phyloP scores from a whole-genome alignment of 139 green algal species.

The Chlamydomonas asymmetrica region DNA sequence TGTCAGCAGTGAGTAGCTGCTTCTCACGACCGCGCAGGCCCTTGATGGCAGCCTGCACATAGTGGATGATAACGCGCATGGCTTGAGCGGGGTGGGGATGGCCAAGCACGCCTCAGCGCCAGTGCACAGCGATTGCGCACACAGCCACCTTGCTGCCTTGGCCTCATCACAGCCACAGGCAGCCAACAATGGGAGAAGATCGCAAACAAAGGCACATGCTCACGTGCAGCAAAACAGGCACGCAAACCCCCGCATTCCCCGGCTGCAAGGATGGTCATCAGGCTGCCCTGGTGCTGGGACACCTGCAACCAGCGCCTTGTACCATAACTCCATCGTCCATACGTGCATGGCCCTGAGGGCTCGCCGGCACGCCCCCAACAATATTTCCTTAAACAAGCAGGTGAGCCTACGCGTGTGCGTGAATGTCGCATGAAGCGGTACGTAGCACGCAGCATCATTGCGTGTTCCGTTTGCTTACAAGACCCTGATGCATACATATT shows the following conservation, averaged over 20 bases:
- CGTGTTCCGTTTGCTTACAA: not conserved
- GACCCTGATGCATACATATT: not conserved
- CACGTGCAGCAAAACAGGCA: no score
- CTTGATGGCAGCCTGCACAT: conserved; percentile 48
- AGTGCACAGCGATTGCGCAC: not conserved
- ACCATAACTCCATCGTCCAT: no score
- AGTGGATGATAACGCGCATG: not conserved
- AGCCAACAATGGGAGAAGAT: not conserved
- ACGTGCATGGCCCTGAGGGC: no score
- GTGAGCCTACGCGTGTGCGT: no score
- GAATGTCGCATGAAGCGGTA: not conserved
- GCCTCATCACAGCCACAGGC: not conserved
- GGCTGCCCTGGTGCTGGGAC: no score
- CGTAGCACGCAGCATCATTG: not conserved
- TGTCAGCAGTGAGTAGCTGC: conserved; percentile 63
- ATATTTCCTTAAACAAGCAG: not conserved
- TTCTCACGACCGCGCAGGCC: conserved; percentile 59
- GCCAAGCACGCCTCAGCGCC: not conserved
- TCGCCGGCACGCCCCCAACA: no score
- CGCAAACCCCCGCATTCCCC: no score
- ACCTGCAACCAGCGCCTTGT: no score
- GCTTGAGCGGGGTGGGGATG: not conserved
- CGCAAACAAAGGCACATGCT: no score
- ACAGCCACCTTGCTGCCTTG: not conserved
- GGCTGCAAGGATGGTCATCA: no score